Evolutionary conservation across 805 yeast species (phyloP).

Genomic region (Kazachstania africana): DNA sequence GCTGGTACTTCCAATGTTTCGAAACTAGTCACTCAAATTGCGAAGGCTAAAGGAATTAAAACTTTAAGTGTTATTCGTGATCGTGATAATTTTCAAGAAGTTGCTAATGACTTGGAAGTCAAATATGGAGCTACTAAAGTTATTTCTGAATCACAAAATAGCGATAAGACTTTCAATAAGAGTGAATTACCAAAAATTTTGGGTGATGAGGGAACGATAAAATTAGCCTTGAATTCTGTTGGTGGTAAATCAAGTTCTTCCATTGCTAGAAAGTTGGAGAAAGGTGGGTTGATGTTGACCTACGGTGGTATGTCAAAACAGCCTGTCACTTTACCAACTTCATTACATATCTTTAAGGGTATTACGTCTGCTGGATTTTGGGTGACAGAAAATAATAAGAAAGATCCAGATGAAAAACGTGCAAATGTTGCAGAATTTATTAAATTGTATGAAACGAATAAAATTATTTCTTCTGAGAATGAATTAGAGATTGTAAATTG

Average conservation of each 20-base stretch:
- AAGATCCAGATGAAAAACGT: constrained; percentile 48
- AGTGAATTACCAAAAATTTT: constrained; percentile 36
- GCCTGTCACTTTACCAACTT: constrained; percentile 86
- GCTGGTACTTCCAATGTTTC: constrained; percentile 97
- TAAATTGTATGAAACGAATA: constrained; percentile 46
- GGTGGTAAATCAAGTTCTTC: constrained; percentile 83
- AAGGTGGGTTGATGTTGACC: constrained; percentile 69
- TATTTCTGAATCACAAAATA: constrained; percentile 77
- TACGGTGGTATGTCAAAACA: constrained; percentile 97
- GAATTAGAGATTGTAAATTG: constrained; percentile 30
- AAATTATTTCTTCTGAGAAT: constrained; percentile 38
- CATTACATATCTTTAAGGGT: constrained; percentile 82
- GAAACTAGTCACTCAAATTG: constrained; percentile 81
- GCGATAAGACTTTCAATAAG: constrained; percentile 52
- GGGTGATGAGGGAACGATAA: constrained; percentile 39
- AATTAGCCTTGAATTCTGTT: constrained; percentile 80
- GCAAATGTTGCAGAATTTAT: constrained; percentile 44
- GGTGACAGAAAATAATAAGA: constrained; percentile 61
- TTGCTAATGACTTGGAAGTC: constrained; percentile 39
- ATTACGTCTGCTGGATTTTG: constrained; percentile 83
- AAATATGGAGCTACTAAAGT: constrained; percentile 74
- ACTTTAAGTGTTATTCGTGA: constrained; percentile 83
- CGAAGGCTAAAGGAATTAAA: constrained; percentile 62
- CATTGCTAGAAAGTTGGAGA: constrained; percentile 69
- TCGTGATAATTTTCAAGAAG: constrained; percentile 62